Percentiles rank a stretch among this genome's conserved stretches.
Conservation (phyloP, 108 stramenopile genomes). For the Asterionellopsis glacialis region DNA sequence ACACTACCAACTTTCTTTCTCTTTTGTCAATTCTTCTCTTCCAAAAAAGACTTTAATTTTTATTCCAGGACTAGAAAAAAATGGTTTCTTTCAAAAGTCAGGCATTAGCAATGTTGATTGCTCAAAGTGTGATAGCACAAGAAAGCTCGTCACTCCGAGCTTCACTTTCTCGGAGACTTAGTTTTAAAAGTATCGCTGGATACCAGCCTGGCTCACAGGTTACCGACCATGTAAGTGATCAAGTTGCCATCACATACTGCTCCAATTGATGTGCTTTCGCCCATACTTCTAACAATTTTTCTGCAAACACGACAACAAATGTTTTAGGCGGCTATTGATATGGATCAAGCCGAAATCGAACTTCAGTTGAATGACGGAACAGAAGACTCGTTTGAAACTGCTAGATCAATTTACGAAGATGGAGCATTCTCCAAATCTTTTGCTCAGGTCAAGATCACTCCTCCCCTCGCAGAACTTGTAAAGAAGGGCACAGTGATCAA, state of each 20-base stretch:
- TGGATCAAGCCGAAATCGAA: constrained; percentile 51
- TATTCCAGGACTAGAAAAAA: too few relatives aligned
- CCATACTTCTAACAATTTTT: neutral
- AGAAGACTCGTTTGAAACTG: constrained; percentile 12
- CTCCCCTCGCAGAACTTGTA: constrained; percentile 9
- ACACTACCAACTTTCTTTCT: too few relatives aligned
- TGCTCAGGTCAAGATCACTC: constrained; percentile 28
- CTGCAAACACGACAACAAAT: neutral
- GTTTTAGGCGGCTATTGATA: constrained; percentile 35
- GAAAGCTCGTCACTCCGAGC: too few relatives aligned
- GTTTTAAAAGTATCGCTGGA: neutral
- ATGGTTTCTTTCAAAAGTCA: too few relatives aligned
- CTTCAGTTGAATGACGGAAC: constrained; percentile 22
- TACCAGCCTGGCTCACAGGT: neutral
- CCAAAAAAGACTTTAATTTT: too few relatives aligned
- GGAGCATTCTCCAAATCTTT: constrained; percentile 50
- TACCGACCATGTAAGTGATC: constrained; percentile 8
- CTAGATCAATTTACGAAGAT: constrained; percentile 22
- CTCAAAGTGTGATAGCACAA: too few relatives aligned
- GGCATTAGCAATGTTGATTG: too few relatives aligned
- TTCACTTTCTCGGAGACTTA: neutral
- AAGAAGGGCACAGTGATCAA: constrained; percentile 22
- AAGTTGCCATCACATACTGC: too few relatives aligned
- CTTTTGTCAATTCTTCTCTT: too few relatives aligned
- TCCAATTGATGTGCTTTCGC: neutral